Base-by-base conservation (phyloP, 495 filamentous ascomycete species). In the Tuber umbilicatum region DNA sequence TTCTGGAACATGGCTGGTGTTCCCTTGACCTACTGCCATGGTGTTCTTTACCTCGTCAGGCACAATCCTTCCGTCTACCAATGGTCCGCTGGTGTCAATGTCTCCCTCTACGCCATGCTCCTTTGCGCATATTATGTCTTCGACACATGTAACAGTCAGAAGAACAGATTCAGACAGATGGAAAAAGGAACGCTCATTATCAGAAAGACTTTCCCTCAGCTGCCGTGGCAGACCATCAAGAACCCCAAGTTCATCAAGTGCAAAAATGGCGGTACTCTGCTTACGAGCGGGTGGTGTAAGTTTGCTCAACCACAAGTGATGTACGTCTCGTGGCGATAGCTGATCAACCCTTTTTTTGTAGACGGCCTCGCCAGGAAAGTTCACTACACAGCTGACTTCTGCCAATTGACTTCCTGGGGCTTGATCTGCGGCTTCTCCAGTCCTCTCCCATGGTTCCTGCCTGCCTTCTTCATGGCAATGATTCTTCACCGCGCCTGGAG, bases 1-100 rank as follows among this genome's bases (percentile, higher is more conserved):
- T 99, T 99, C 89, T 99, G 95, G 95, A 99, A 99, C 85, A 86
- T 99, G 82, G 93, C 94, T 73, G 95, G 95, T 77, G 95, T 99
- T 27, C 95, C 95, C 21, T 86, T 98, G 68, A 93, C 89, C 75
- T 99, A 99, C 88, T 98, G 95, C 87, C 94, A 99, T 87, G 96
- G 92, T 87, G 94, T 91, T 47, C 87, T 99, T 81, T 99, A 94
- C 85, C 89, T 99, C 78, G 94, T 93, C 74, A 94, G 91, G 85
- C 93, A 97, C 84, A 85, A 91, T 76, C 94, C 95, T 1, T 86
- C 88, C n/a, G 87, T 87, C 35, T 99, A 98, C 84, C 89, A 87
- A 75, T 94, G 91, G 91, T 90, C 91, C 82, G 31, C 42, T 21
- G 19, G 37, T 31, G 55, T 40, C 41, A 81, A 82, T 38, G 43